These are phyloP conservation scores for Gremmenia infestans DNA, from an alignment of 2,329 filamentous ascomycete species.

Conservation along the genomic window DNA sequence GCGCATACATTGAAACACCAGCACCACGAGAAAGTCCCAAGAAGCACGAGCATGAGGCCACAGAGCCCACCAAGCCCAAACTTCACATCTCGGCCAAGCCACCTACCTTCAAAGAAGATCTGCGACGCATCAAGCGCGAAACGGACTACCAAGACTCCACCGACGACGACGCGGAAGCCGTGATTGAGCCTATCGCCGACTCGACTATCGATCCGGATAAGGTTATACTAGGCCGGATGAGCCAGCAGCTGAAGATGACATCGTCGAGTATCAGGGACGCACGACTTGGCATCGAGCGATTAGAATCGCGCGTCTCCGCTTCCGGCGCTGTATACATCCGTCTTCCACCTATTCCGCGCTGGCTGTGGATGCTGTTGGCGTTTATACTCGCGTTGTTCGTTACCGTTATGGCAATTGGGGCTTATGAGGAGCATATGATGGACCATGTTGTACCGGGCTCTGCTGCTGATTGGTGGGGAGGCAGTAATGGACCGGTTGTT, in stretches of 20 bases:
- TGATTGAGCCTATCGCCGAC: neutral
- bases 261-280: slow-evolving; percentile 49
- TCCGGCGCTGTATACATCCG: neutral
- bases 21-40: neutral
- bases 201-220: slow-evolving; percentile 32
- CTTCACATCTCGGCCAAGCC: slow-evolving; percentile 9
- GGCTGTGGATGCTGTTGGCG: neutral
- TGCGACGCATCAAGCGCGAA: slow-evolving; percentile 25
- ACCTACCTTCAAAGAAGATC: slow-evolving; percentile 24
- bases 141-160: slow-evolving; percentile 28
- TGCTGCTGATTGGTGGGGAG: neutral
- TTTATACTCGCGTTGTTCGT: neutral
- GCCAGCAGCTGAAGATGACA: slow-evolving; percentile 46
- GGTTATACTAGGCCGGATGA: slow-evolving; percentile 45
- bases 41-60: neutral
- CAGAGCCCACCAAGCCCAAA: neutral
- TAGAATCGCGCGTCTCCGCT: slow-evolving; percentile 46
- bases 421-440: neutral
- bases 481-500: neutral
- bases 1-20: neutral
- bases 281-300: slow-evolving; percentile 53
- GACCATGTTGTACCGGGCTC: neutral
- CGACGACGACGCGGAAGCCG: slow-evolving; percentile 17
- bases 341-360: neutral
- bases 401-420: neutral